A percentile compares a stretch with the other conserved stretches of the same genome.
phyloP scores from a whole-genome alignment of 306 rosid genomes.

The Pterocarpus macrocarpus region DNA sequence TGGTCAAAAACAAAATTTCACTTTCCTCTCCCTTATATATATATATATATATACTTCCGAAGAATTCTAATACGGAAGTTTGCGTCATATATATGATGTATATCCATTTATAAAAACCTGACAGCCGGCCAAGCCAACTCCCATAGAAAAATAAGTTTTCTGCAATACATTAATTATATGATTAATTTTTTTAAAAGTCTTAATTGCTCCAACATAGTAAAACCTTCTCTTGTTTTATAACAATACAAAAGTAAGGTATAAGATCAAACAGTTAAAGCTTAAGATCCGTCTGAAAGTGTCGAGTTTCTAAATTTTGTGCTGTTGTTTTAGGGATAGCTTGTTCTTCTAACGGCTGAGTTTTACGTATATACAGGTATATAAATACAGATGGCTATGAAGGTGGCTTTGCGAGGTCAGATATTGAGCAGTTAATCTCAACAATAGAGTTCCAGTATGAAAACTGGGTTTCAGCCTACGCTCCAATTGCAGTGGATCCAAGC shows the following conservation, averaged over 20 bases:
- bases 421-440: constrained; percentile 58
- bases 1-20: too few relatives aligned
- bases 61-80: too few relatives aligned
- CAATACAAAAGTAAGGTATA: too few relatives aligned
- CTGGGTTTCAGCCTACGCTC: constrained; percentile 65
- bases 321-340: too few relatives aligned
- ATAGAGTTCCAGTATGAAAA: constrained; percentile 58
- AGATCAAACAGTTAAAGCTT: too few relatives aligned
- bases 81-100: too few relatives aligned
- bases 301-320: background rate
- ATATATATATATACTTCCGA: too few relatives aligned
- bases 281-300: too few relatives aligned
- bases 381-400: constrained; percentile 72
- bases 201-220: background rate
- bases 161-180: too few relatives aligned
- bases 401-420: constrained; percentile 59
- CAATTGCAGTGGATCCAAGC: constrained; percentile 56
- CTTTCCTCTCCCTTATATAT: too few relatives aligned
- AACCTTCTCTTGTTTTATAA: background rate
- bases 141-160: background rate
- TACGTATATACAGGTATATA: constrained; percentile 53
- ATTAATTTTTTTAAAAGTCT: background rate
- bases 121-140: background rate
- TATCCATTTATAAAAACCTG: too few relatives aligned
- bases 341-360: background rate